These are phyloP conservation scores for Leishmania arabica DNA, from an alignment of 208 protist genomes.

Conservation along the genomic window DNA sequence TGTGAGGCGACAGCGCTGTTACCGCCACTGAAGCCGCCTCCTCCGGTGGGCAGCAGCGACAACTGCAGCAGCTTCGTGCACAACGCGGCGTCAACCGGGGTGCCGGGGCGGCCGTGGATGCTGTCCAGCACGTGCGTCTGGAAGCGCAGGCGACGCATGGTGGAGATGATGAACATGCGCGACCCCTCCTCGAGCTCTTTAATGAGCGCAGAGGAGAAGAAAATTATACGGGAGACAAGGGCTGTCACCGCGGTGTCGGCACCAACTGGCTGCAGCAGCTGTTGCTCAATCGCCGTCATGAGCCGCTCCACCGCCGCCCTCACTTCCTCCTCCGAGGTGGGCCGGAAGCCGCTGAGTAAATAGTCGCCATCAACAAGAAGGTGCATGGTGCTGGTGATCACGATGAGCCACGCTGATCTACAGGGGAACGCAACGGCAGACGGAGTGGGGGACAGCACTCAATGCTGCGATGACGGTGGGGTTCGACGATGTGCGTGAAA, in stretches of 20 bases:
- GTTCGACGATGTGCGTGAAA: background rate
- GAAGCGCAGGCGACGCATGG: constrained; percentile 65
- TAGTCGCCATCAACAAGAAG: constrained; percentile 84
- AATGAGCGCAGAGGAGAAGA: constrained; percentile 69
- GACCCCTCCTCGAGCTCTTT: constrained; percentile 41
- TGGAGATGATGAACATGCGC: constrained; percentile 53
- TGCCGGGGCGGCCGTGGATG: constrained; percentile 53
- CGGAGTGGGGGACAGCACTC: background rate
- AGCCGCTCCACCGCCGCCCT: constrained; percentile 45
- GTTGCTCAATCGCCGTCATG: constrained; percentile 37
- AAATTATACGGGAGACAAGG: constrained; percentile 55
- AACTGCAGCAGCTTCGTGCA: constrained; percentile 66
- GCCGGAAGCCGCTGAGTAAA: constrained; percentile 68
- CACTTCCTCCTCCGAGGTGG: constrained; percentile 49
- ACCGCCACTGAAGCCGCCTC: background rate
- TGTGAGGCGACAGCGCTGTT: background rate
- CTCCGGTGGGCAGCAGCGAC: constrained; percentile 33
- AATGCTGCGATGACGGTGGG: background rate
- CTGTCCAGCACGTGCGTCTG: constrained; percentile 66
- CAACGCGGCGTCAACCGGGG: constrained; percentile 74
- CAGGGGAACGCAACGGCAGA: background rate
- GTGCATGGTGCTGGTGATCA: constrained; percentile 23
- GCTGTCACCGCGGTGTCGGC: background rate
- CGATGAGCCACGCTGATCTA: background rate
- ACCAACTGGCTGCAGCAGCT: constrained; percentile 37